Evolutionary conservation across 2,329 filamentous ascomycete species (phyloP).

Genomic region (Clonostachys byssicola): DNA sequence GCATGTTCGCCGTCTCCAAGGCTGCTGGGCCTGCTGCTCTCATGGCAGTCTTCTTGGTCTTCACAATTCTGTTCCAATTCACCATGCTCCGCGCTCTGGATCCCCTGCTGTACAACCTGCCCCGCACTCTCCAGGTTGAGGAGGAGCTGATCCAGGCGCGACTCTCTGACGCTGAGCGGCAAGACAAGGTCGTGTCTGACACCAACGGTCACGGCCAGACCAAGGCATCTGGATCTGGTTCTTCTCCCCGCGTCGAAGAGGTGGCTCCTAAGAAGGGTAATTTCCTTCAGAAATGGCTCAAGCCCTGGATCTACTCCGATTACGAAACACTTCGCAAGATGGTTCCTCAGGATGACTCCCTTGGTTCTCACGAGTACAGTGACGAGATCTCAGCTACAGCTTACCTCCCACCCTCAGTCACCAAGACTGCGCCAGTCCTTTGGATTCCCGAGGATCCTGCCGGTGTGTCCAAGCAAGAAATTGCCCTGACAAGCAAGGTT

Average conservation of each 20-base stretch:
- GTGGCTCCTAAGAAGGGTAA: constrained; percentile 32
- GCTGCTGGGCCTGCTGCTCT: constrained; percentile 68
- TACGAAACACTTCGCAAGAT: constrained; percentile 68
- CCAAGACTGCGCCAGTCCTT: constrained; percentile 54
- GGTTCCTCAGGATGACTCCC: constrained; percentile 53
- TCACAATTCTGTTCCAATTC: constrained; percentile 73
- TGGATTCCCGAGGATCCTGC: constrained; percentile 73
- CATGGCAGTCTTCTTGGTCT: constrained; percentile 71
- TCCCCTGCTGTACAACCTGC: constrained; percentile 69
- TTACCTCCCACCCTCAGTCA: constrained; percentile 70
- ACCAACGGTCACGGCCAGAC: constrained; percentile 18
- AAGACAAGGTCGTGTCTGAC: constrained; percentile 8
- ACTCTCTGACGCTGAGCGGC: constrained; percentile 4
- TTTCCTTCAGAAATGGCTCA: constrained; percentile 58
- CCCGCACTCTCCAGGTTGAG: constrained; percentile 51
- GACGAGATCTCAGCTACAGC: constrained; percentile 60
- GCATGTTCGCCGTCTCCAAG: constrained; percentile 69
- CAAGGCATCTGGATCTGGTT: constrained; percentile 9
- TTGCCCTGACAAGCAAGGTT: constrained; percentile 60
- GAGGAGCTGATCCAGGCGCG: constrained; percentile 29
- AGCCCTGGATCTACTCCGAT: constrained; percentile 72
- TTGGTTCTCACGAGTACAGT: constrained; percentile 51
- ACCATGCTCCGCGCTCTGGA: constrained; percentile 65
- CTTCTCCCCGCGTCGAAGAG: constrained; percentile 8
- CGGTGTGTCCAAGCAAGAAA: constrained; percentile 68